Base-by-base conservation (phyloP, 2,329 filamentous ascomycete species). In the Ophiostoma fasciatum region DNA sequence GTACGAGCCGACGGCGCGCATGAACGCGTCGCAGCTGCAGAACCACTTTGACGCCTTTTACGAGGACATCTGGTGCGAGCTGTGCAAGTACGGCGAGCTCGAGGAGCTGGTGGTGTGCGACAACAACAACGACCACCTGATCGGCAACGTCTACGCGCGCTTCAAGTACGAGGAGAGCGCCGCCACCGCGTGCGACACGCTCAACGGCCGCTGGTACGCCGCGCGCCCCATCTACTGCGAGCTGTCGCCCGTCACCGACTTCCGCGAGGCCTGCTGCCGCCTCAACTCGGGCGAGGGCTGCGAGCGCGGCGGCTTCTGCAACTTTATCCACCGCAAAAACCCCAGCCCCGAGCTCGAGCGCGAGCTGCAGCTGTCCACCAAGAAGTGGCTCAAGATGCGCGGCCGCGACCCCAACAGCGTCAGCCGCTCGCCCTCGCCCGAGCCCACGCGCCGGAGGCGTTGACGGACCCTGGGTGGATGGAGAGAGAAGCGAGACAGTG, bases 31-130 rank as follows among this genome's bases (percentile, higher is more conserved):
- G 49, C 90, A 98, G 68, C 79, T 96, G 57, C 88, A 94, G 62
- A 94, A 94, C 66, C 90, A 98, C 71, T 98, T 98, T 57, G 90
- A 98, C 61, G 90, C 90, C 53, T 98, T 98, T 61, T 98, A 98
- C 68, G 90, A 98, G 66, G 90, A 98, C 58, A 85, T 98, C 48
- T 98, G 90, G 88, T 96, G 88, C 64, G 90, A 98, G 72, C 83
- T 98, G 67, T 96, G 90, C 78, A 85, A 93, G 63, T 98, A 92
- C 58, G 90, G 90, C 48, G 84, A 96, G 62, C 70, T 96, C 25
- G 90, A 98, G 63, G 90, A 98, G 64, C 74, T 98, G 11, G 90
- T 98, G 11, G 88, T 98, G 3, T 98, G 90, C 62, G 90, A 98
- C 64, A 98, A 98, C 61, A 96, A 96, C 62, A 98, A 98, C 62